These are phyloP conservation scores for Fraxinus sp. DNA, from an alignment of 305 asterid species.

Conservation along the genomic window DNA sequence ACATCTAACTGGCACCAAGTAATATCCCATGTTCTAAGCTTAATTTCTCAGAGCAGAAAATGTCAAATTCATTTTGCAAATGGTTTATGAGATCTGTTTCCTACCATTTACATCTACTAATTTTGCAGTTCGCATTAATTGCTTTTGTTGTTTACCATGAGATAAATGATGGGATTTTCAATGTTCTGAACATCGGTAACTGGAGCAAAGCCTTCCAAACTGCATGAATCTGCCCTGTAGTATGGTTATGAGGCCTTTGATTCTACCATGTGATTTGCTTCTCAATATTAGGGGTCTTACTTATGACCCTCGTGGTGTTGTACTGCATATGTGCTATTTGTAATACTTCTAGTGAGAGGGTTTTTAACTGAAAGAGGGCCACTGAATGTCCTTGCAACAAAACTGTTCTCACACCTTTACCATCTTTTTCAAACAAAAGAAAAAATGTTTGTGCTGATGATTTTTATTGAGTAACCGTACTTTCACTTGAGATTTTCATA, in stretches of 20 bases:
- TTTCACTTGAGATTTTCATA: not conserved
- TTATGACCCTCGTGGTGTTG: not conserved
- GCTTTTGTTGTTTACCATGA: not conserved
- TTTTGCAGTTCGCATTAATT: not conserved
- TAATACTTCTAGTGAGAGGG: not conserved
- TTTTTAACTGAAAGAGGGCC: not conserved
- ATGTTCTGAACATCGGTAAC: not conserved
- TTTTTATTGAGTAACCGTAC: not conserved
- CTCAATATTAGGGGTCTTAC: not conserved
- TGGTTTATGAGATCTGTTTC: conserved; percentile 8
- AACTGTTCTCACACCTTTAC: not conserved
- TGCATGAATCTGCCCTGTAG: conserved; percentile 4
- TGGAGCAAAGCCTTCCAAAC: conserved; percentile 19
- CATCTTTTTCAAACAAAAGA: conserved; percentile 2
- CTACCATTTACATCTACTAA: not conserved
- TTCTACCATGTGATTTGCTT: conserved; percentile 1
- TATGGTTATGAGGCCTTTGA: not conserved
- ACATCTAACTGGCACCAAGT: conserved; percentile 6
- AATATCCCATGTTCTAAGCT: not conserved
- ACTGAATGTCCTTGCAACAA: not conserved
- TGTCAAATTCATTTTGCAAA: not conserved
- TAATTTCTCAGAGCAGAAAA: not conserved
- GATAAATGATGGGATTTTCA: not conserved
- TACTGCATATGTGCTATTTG: not conserved
- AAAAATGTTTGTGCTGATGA: not conserved